Percentiles rank a stretch among this genome's conserved stretches.
Evolutionary conservation across 2,329 filamentous ascomycete species (phyloP).

Genomic region (Bipolaris cookei): DNA sequence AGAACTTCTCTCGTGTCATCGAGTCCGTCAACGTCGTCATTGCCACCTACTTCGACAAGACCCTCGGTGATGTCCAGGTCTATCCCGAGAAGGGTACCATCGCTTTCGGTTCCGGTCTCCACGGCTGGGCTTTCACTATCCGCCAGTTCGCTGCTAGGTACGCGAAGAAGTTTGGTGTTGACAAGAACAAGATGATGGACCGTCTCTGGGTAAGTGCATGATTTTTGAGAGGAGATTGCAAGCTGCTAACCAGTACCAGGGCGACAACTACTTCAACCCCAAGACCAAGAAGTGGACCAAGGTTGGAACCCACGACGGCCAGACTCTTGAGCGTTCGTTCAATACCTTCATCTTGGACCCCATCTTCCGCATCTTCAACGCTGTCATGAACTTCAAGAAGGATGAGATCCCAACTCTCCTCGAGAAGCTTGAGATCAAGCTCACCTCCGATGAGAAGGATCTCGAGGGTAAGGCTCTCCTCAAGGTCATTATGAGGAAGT

Average conservation of each 20-base stretch:
- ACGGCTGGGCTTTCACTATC: slow-evolving; percentile 99
- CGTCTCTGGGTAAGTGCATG: slow-evolving; percentile 83
- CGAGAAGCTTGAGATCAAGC: slow-evolving; percentile 95
- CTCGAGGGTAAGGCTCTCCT: slow-evolving; percentile 97
- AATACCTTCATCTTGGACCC: slow-evolving; percentile 99
- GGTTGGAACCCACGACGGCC: slow-evolving; percentile 79
- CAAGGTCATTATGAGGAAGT: slow-evolving; percentile 98
- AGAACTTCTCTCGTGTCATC: slow-evolving; percentile 99
- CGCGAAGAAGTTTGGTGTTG: slow-evolving; percentile 99
- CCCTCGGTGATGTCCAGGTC: slow-evolving; percentile 96
- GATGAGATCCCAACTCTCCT: slow-evolving; percentile 84
- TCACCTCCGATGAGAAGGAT: slow-evolving; percentile 81
- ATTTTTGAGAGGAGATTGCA: neutral
- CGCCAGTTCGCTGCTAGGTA: slow-evolving; percentile 96
- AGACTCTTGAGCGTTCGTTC: slow-evolving; percentile 96
- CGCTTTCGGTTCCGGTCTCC: slow-evolving; percentile 98
- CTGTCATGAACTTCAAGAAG: slow-evolving; percentile 99
- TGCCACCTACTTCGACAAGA: slow-evolving; percentile 97
- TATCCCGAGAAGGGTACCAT: slow-evolving; percentile 98
- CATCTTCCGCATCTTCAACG: slow-evolving; percentile 98
- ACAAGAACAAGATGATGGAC: slow-evolving; percentile 99
- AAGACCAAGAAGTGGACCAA: slow-evolving; percentile 99
- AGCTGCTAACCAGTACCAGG: slow-evolving; percentile 52
- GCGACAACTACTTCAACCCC: slow-evolving; percentile 99
- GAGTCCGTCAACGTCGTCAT: slow-evolving; percentile 99